Base-by-base conservation (phyloP, 1,139 yeast species). In the Pichia sp. region DNA sequence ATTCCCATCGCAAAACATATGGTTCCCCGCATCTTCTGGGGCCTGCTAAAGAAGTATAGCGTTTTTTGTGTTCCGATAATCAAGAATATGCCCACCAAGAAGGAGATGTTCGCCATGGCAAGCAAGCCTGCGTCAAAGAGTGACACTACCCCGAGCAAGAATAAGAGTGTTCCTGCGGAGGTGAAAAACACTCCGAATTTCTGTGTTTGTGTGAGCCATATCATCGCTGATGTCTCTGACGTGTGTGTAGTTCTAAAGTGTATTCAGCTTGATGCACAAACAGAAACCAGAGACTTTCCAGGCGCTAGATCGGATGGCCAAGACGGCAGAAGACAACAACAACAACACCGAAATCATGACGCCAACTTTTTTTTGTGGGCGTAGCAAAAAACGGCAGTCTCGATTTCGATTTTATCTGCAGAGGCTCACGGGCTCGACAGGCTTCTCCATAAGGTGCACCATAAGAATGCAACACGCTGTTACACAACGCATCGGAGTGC, bases 151-250 rank as follows among this genome's bases (percentile, higher is more conserved):
- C 99, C 99, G 39, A 91, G 74, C 8, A 88, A 66, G 68, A 93
- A 87, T 66, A 89, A 85, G 46, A 87, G 68, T 53, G 85, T 79
- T 12, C 80, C 97, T 26, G 87, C 87, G 25, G 96, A 91, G 13
- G 96, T 88, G 74, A 91, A 87, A 9, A 90, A 96, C 26, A 89
- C 97, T 30, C 99, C 99, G 64, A 85, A 85, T 70, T 90, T 85
- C 64, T 87, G 95, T 60, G 83, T 71, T 64, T 86, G 93, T 18
- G 89, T 79, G 58, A 87, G 75, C 95, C 95, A 87, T 71, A 87
- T 79, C 82, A 81, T 80, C 34, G 37, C 47, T 23, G 41, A 4
- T 16, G 36, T 37, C 23, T 18, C 36, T 41, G 22, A 31, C 12
- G 31, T 16, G 26, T 13, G 25, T 12, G 3, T 6, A 30, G 18